Conservation (phyloP, 2,329 filamentous ascomycete genomes). For the Apiospora malaysiana region DNA sequence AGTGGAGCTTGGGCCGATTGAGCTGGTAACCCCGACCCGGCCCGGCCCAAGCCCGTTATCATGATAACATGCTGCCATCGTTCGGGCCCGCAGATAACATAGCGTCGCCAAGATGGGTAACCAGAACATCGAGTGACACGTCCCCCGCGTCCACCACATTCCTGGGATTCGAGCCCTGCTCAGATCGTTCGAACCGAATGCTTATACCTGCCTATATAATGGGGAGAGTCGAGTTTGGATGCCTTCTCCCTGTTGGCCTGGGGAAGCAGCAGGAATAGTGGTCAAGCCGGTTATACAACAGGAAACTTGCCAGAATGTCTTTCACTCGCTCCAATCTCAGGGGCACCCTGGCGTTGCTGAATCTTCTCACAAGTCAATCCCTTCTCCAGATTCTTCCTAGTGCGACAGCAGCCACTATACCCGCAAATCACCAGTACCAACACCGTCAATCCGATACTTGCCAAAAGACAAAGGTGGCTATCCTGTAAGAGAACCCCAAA, state of each 20-base stretch:
- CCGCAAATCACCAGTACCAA: not conserved
- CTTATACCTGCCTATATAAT: not conserved
- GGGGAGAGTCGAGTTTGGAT: too few relatives aligned
- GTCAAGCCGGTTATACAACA: too few relatives aligned
- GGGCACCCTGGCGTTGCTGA: not conserved
- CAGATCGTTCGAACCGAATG: not conserved
- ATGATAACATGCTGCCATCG: not conserved
- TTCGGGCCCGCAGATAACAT: not conserved
- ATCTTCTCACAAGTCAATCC: not conserved
- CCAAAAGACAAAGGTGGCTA: constrained; percentile 17
- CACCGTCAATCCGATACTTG: not conserved
- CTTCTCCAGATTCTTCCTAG: not conserved
- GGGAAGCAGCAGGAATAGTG: too few relatives aligned
- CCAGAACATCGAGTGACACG: not conserved
- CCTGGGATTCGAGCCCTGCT: not conserved
- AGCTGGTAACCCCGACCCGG: not conserved
- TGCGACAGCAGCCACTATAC: not conserved
- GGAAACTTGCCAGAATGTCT: not conserved
- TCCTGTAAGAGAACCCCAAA: not conserved
- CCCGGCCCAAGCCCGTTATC: not conserved
- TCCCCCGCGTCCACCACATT: not conserved
- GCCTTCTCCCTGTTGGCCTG: too few relatives aligned
- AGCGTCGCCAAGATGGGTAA: not conserved
- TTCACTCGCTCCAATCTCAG: not conserved
- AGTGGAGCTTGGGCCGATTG: not conserved